These are phyloP conservation scores for Trichocladium uniseriatum DNA, from an alignment of 495 filamentous ascomycete species.

Conservation along the genomic window DNA sequence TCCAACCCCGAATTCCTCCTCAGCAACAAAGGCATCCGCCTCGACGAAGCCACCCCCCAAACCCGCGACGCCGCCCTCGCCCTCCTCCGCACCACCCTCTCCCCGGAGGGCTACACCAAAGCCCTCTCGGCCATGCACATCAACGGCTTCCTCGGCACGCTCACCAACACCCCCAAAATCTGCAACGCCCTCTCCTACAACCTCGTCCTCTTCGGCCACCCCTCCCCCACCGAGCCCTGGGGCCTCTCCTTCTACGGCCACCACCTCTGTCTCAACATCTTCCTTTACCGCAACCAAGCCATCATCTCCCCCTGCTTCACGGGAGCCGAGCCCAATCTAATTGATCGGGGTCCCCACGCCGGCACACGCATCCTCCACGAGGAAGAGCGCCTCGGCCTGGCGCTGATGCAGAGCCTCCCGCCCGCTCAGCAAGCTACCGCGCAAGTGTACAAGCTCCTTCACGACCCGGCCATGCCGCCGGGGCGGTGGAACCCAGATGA, in stretches of 20 bases:
- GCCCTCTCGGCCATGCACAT: slow-evolving; percentile 61
- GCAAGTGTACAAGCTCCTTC: slow-evolving; percentile 45
- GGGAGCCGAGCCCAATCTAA: slow-evolving; percentile 66
- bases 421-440: slow-evolving; percentile 41
- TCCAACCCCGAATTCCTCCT: slow-evolving; percentile 66
- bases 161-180: slow-evolving; percentile 49
- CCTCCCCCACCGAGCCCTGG: slow-evolving; percentile 49
- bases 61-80: slow-evolving; percentile 42
- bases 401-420: slow-evolving; percentile 57
- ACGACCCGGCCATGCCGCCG: slow-evolving; percentile 52
- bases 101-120: slow-evolving; percentile 61
- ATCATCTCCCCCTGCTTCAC: slow-evolving; percentile 63
- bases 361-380: slow-evolving; percentile 55
- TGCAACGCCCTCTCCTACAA: slow-evolving; percentile 72
- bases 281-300: slow-evolving; percentile 51
- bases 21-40: slow-evolving; percentile 52
- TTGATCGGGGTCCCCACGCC: slow-evolving; percentile 51
- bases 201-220: slow-evolving; percentile 52
- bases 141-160: slow-evolving; percentile 68
- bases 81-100: slow-evolving; percentile 49
- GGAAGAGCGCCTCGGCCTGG: slow-evolving; percentile 54
- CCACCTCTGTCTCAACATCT: slow-evolving; percentile 61
- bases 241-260: slow-evolving; percentile 70
- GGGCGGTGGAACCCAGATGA: slow-evolving; percentile 69
- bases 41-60: slow-evolving; percentile 45